Conservation (phyloP, 176 grass and related monocot species). For the Paspalum vaginatum region DNA sequence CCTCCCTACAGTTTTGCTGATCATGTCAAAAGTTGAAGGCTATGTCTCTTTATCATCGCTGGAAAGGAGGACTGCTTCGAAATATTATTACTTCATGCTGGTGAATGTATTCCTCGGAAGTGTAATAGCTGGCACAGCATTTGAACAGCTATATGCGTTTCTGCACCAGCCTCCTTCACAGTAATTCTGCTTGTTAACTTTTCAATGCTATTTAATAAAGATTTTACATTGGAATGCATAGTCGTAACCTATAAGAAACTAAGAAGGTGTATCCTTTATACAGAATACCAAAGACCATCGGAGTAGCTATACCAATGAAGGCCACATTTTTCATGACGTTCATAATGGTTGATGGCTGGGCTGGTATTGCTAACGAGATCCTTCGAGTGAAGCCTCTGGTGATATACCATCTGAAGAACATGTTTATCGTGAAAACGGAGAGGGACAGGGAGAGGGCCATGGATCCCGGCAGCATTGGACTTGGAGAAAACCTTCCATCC, state of each 20-base stretch:
- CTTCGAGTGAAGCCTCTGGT: constrained; percentile 81
- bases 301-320: constrained; percentile 98
- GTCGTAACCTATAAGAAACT: background rate
- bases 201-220: background rate
- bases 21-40: constrained; percentile 97
- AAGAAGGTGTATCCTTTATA: constrained; percentile 12
- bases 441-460: constrained; percentile 85
- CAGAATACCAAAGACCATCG: constrained; percentile 93
- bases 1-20: constrained; percentile 84
- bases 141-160: constrained; percentile 87
- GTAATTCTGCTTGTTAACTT: constrained; percentile 50
- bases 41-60: constrained; percentile 88
- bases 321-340: constrained; percentile 99
- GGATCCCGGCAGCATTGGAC: constrained; percentile 81
- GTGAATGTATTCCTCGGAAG: constrained; percentile 97
- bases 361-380: constrained; percentile 90
- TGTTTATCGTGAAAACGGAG: constrained; percentile 95
- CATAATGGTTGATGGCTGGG: constrained; percentile 99
- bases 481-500: constrained; percentile 87
- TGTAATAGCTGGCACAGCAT: constrained; percentile 90
- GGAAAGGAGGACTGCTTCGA: constrained; percentile 86
- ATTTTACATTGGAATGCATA: background rate
- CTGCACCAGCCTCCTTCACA: constrained; percentile 77
- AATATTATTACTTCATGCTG: constrained; percentile 99
- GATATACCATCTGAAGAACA: constrained; percentile 93